Evolutionary conservation across 2,329 filamentous ascomycete genomes (phyloP).

Genomic region (Aspergillus latus): DNA sequence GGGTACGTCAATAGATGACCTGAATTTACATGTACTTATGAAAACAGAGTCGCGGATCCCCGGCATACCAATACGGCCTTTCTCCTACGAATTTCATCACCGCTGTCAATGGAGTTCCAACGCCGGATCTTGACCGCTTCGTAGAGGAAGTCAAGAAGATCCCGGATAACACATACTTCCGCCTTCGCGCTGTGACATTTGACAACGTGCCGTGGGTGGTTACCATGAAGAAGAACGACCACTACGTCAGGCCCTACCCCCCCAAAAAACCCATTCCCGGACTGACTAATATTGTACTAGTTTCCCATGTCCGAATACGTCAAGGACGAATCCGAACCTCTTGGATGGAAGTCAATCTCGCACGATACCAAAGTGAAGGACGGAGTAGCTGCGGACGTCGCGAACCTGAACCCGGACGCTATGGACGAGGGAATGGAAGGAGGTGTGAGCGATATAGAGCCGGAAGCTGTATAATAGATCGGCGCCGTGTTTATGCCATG

Average conservation of each 20-base stretch:
- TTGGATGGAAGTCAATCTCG: conserved; percentile 59
- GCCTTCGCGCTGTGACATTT: conserved; percentile 94
- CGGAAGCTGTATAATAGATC: conserved; percentile 27
- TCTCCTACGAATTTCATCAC: conserved; percentile 97
- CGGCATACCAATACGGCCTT: conserved; percentile 84
- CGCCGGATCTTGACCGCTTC: conserved; percentile 78
- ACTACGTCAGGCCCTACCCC: conserved; percentile 61
- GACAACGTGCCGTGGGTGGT: conserved; percentile 99
- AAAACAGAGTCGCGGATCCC: conserved; percentile 67
- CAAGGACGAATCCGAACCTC: conserved; percentile 53
- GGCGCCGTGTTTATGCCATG: no score
- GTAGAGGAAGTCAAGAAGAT: conserved; percentile 80
- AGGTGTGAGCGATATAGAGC: conserved; percentile 40
- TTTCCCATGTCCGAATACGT: conserved; percentile 67
- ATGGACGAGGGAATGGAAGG: conserved; percentile 47
- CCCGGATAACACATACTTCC: conserved; percentile 96
- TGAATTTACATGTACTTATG: conserved; percentile 9
- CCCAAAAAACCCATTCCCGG: neutral
- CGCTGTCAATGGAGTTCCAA: conserved; percentile 85
- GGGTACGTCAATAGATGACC: conserved; percentile 43
- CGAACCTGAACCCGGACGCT: conserved; percentile 47
- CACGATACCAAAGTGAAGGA: conserved; percentile 48
- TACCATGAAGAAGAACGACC: conserved; percentile 99
- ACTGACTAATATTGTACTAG: conserved; percentile 28
- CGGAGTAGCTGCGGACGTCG: conserved; percentile 38